A percentile compares a stretch with the other conserved stretches of the same genome.
These are phyloP conservation scores for Plantago elongata DNA, from an alignment of 257 asterid genomes.

Conservation along the genomic window DNA sequence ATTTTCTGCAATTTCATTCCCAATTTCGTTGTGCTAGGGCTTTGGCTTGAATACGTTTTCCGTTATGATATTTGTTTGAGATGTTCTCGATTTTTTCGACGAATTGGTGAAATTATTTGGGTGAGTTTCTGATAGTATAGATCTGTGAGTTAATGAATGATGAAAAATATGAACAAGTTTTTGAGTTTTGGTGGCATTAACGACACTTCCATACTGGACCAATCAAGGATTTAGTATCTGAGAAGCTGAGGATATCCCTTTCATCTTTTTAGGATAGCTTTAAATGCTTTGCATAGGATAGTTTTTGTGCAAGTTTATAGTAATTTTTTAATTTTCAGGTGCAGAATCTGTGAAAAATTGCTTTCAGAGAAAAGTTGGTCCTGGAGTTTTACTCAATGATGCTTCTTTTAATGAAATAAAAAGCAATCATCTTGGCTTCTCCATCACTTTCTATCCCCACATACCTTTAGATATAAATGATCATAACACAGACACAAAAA, in stretches of 20 bases:
- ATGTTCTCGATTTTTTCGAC: no score
- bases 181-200: conserved; percentile 21
- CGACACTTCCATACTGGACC: conserved; percentile 19
- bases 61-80: no score
- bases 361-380: conserved; percentile 23
- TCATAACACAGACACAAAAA: conserved; percentile 17
- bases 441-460: conserved; percentile 29
- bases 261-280: conserved; percentile 7
- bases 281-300: conserved; percentile 16
- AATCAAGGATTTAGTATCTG: conserved; percentile 12
- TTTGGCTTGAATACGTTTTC: no score
- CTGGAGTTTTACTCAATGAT: conserved; percentile 15
- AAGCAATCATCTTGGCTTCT: conserved; percentile 20
- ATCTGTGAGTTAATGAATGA: conserved; percentile 16
- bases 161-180: conserved; percentile 13
- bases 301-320: conserved; percentile 10
- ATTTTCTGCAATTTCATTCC: no score
- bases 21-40: no score
- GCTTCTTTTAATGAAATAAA: conserved; percentile 22
- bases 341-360: conserved; percentile 24
- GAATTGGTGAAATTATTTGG: no score
- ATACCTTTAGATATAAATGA: conserved; percentile 12
- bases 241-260: conserved; percentile 15
- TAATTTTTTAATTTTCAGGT: conserved; percentile 25
- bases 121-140: no score